Conservation (phyloP, 106 monocot species). For the Narthecium ossifragum region DNA sequence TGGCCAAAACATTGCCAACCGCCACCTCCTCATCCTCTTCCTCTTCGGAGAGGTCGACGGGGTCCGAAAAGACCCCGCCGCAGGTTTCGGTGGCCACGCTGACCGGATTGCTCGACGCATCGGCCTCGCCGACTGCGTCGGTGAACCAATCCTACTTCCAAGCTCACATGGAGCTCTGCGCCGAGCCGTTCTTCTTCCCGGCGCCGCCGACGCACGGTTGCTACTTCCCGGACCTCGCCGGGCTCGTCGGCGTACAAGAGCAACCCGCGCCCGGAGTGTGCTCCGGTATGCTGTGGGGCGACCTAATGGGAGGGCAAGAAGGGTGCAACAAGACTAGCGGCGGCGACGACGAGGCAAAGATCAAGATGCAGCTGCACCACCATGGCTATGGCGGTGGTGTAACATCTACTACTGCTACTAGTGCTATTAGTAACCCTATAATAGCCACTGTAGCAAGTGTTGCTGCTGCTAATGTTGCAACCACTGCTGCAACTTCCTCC, state of each 20-base stretch:
- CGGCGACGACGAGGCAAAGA: background rate
- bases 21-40: slow-evolving; percentile 38
- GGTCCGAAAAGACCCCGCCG: slow-evolving; percentile 21
- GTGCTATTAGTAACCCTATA: background rate
- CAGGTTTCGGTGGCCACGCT: slow-evolving; percentile 1
- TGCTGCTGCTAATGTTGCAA: slow-evolving; percentile 1
- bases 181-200: slow-evolving; percentile 1
- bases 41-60: slow-evolving; percentile 30
- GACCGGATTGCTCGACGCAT: background rate
- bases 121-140: slow-evolving; percentile 11
- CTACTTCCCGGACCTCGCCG: slow-evolving; percentile 17
- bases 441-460: background rate
- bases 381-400: background rate
- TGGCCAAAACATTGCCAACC: background rate
- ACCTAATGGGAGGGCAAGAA: slow-evolving; percentile 3
- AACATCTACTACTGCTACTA: background rate
- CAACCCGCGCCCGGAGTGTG: background rate
- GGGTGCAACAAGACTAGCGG: background rate
- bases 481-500: slow-evolving; percentile 4
- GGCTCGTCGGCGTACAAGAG: background rate
- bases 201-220: slow-evolving; percentile 10
- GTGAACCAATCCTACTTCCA: slow-evolving; percentile 17
- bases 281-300: slow-evolving; percentile 12
- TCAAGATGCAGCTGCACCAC: slow-evolving; percentile 1
- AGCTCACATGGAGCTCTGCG: slow-evolving; percentile 1